Percentiles rank a stretch among this genome's conserved stretches.
Evolutionary conservation across 2,329 filamentous ascomycete species (phyloP).

Genomic region (Trichoderma citrinoviride): DNA sequence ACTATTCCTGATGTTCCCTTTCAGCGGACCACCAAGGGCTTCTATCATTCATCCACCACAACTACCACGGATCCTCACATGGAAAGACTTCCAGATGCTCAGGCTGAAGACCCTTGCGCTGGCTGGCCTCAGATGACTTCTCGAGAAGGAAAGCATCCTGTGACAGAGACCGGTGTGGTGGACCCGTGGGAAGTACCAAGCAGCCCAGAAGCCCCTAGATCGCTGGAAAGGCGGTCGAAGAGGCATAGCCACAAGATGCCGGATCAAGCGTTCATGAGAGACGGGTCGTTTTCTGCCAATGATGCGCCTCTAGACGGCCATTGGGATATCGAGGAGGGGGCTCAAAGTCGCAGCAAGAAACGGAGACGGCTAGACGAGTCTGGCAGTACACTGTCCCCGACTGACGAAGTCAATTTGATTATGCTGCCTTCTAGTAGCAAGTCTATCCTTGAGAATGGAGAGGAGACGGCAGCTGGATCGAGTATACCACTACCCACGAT

Average conservation of each 20-base stretch:
- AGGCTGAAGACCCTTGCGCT: conserved; percentile 23
- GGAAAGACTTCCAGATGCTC: conserved; percentile 20
- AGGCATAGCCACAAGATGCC: not conserved
- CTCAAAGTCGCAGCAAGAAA: conserved; percentile 25
- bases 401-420: conserved; percentile 31
- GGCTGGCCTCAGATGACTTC: conserved; percentile 37
- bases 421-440: conserved; percentile 28
- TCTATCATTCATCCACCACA: conserved; percentile 31
- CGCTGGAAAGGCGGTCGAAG: conserved; percentile 5
- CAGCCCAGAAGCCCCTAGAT: conserved; percentile 35
- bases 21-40: conserved; percentile 30
- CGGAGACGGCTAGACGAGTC: conserved; percentile 27
- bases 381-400: conserved; percentile 22
- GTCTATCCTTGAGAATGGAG: conserved; percentile 14
- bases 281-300: not conserved
- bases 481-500: conserved; percentile 20
- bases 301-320: not conserved
- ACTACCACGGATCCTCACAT: conserved; percentile 33
- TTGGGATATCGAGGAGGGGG: not conserved
- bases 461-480: conserved; percentile 10
- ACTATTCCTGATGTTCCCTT: conserved; percentile 27
- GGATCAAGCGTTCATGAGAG: not conserved
- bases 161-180: not conserved
- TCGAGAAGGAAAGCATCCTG: conserved; percentile 17
- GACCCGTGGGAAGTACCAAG: conserved; percentile 48